These are phyloP conservation scores for Entomortierella parvispora DNA, from an alignment of 192 early-diverging fungal species.

Conservation along the genomic window DNA sequence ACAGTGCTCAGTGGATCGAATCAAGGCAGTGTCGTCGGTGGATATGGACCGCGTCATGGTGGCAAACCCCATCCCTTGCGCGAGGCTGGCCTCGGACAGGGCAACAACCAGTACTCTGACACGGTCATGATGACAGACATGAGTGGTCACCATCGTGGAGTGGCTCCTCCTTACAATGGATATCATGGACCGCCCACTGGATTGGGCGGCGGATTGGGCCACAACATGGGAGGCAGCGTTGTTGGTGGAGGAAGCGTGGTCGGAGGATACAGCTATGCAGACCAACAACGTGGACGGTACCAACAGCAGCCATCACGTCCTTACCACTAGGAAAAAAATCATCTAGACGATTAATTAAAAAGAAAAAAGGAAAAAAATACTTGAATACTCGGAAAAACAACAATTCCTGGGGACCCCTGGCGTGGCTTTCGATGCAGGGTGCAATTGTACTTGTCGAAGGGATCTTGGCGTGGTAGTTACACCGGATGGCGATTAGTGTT, in stretches of 20 bases:
- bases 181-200: conserved; percentile 29
- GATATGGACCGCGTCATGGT: conserved; percentile 17
- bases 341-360: conserved; percentile 11
- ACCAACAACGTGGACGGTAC: conserved; percentile 47
- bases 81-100: conserved; percentile 30
- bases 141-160: conserved; percentile 29
- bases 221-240: conserved; percentile 27
- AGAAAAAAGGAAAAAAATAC: not conserved
- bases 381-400: no score
- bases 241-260: conserved; percentile 31
- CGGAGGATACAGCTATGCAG: conserved; percentile 23
- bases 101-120: conserved; percentile 27
- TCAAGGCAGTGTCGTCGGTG: conserved; percentile 45
- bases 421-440: no score
- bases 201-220: conserved; percentile 31
- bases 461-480: no score
- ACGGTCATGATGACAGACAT: conserved; percentile 51
- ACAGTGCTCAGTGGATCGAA: conserved; percentile 50
- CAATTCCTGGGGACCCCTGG: no score
- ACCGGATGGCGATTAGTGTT: no score
- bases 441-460: no score
- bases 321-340: conserved; percentile 4
- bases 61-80: conserved; percentile 30
- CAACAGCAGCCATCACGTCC: conserved; percentile 10
- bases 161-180: conserved; percentile 12